Evolutionary conservation across 495 filamentous ascomycete species (phyloP), one percentile per base, ranked within the genome.

Genomic region (Articulospora tetracladia): DNA sequence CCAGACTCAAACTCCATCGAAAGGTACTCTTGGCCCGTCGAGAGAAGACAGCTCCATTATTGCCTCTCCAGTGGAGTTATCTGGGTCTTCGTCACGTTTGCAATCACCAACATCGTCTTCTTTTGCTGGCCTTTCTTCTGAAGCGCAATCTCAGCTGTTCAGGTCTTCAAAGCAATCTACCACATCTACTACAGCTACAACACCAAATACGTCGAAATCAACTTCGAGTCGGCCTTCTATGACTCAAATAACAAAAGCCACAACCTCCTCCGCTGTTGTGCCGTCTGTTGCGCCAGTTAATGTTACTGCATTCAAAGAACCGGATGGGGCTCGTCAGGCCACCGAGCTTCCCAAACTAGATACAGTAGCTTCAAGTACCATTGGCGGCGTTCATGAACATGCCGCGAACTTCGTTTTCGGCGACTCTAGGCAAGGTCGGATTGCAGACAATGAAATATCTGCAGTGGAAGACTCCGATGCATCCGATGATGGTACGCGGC

Each of bases 281-380:
- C 65, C 68, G 11, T 76, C 72, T 1, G 68, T 86, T 36, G 83
- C 79, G 12, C 79, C 86, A 25, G 67, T 85, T 17, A 80, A 83
- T 65, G 79, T 82, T 24, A 85, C 74, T 63, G 83, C 78, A 20
- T 70, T 83, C 44, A 81, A 76, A 67, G 81, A 84, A 32, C 63
- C 63, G n/a, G 63, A 66, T 24, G 60, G 22, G 12, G 53, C 1
- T 11, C 51, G 58, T 13, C 55, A 66, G 62, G 39, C 53, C 66
- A 46, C 68, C 28, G 70, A 66, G n/a, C 20, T 23, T 13, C 39
- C 19, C 23, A 55, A 23, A 27, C 6, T 44, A 2, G 76, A 77
- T 15, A 69, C 58, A 15, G 56, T 70, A 41, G 49, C 66, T 22
- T 66, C 72, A 51, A 49, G 67, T 13, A 66, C 71, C 2, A 36